Conservation (phyloP, 1,139 yeast genomes). For the Sugiyamaella japonica region DNA sequence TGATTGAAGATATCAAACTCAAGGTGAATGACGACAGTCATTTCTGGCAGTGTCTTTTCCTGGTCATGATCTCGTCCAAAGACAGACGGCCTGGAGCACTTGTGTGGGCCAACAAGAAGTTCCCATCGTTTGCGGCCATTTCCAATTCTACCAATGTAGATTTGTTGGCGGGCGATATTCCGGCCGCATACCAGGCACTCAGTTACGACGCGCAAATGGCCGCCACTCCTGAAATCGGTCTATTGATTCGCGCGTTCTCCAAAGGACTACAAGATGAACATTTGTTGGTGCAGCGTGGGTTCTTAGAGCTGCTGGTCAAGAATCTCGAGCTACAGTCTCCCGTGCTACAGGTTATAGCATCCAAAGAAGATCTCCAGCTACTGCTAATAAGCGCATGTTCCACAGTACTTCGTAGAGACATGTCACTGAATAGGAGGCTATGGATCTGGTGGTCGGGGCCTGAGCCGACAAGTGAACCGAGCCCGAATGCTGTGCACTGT, state of each 20-base stretch:
- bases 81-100: conserved; percentile 84
- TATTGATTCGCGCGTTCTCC: conserved; percentile 71
- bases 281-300: conserved; percentile 82
- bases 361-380: conserved; percentile 55
- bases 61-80: conserved; percentile 71
- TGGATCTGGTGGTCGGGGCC: conserved; percentile 95
- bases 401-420: conserved; percentile 76
- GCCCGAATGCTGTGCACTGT: conserved; percentile 7
- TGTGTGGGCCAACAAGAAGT: conserved; percentile 65
- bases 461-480: conserved; percentile 32
- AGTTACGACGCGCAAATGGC: conserved; percentile 61
- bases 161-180: conserved; percentile 16
- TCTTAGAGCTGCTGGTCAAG: conserved; percentile 72
- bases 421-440: conserved; percentile 88
- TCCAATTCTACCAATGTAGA: conserved; percentile 15
- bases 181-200: conserved; percentile 32
- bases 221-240: conserved; percentile 64
- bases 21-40: conserved; percentile 65
- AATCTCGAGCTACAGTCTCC: conserved; percentile 66
- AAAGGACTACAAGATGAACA: conserved; percentile 62
- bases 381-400: conserved; percentile 63
- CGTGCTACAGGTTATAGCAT: conserved; percentile 51
- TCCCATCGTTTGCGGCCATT: conserved; percentile 55
- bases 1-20: conserved; percentile 62
- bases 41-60: conserved; percentile 83